These are phyloP conservation scores for Glonium stellatum DNA, from an alignment of 495 filamentous ascomycete species.

Conservation along the genomic window DNA sequence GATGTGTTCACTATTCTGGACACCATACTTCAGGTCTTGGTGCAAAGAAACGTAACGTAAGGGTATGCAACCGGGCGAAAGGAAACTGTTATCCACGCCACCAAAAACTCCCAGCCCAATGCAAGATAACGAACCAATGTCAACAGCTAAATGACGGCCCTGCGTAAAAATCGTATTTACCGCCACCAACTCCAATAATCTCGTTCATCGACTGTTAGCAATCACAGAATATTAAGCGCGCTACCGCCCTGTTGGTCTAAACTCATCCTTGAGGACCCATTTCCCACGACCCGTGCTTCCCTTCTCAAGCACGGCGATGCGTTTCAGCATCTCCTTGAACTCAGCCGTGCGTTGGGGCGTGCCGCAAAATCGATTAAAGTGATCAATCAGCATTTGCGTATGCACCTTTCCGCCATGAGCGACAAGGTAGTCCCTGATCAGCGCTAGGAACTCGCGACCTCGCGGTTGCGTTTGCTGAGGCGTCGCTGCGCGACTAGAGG, in stretches of 20 bases:
- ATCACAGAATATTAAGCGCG: no score
- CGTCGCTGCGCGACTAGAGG: conserved; percentile 43
- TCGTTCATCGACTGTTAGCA: no score
- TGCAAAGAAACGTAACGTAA: background rate
- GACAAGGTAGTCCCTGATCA: conserved; percentile 68
- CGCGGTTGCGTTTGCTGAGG: conserved; percentile 1
- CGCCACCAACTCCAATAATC: no score
- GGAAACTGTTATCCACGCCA: no score
- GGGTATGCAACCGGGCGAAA: no score
- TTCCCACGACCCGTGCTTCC: conserved; percentile 48
- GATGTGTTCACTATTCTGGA: background rate
- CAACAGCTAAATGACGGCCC: no score
- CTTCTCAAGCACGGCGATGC: conserved; percentile 51
- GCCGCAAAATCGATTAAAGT: conserved; percentile 61
- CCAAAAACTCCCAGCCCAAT: no score
- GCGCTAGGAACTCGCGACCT: conserved; percentile 44
- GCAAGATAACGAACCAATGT: no score
- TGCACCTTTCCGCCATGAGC: conserved; percentile 64
- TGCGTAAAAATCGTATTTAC: no score
- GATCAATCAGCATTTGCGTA: conserved; percentile 70
- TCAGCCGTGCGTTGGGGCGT: conserved; percentile 50
- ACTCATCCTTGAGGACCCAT: conserved; percentile 59
- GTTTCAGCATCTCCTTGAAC: conserved; percentile 56
- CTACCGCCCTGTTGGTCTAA: conserved; percentile 2
- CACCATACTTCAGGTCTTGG: background rate